These are phyloP conservation scores for Fusarium foetens DNA, from an alignment of 2,329 filamentous ascomycete genomes.

Conservation along the genomic window DNA sequence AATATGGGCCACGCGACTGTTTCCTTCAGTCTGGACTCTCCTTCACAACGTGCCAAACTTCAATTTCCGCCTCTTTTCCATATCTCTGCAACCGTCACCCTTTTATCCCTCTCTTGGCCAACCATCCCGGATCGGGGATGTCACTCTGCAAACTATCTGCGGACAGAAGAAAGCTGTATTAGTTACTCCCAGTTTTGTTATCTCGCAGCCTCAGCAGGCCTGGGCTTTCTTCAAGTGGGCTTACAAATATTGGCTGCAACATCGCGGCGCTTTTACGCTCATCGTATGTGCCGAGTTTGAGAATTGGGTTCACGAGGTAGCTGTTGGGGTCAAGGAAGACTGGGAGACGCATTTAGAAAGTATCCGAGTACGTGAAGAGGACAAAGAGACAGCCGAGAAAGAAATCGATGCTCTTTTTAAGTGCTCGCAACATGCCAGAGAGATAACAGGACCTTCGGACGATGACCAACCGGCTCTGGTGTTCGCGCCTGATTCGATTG, in stretches of 20 bases:
- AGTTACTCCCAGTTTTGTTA: conserved; percentile 56
- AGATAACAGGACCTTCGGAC: conserved; percentile 28
- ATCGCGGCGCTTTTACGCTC: conserved; percentile 38
- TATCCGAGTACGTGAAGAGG: not conserved
- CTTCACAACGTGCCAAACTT: conserved; percentile 46
- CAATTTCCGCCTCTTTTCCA: conserved; percentile 54
- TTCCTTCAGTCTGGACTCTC: conserved; percentile 51
- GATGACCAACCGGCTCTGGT: conserved; percentile 49
- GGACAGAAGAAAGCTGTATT: conserved; percentile 49
- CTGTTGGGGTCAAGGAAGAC: conserved; percentile 28
- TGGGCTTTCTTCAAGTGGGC: conserved; percentile 52
- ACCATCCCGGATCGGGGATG: conserved; percentile 24
- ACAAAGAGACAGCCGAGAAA: not conserved
- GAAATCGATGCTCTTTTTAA: conserved; percentile 40
- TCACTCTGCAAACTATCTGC: conserved; percentile 47
- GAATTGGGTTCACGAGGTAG: conserved; percentile 47
- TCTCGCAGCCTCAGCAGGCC: conserved; percentile 51
- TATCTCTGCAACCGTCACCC: conserved; percentile 43
- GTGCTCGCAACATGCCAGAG: conserved; percentile 31
- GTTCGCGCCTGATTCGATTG: conserved; percentile 59
- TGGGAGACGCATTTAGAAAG: not conserved
- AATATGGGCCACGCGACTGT: conserved; percentile 50
- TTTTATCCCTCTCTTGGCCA: conserved; percentile 17
- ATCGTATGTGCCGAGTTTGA: conserved; percentile 46
- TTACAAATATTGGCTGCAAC: conserved; percentile 36